Evolutionary conservation across 1,139 yeast genomes (phyloP), one percentile per base, ranked within the genome.

Genomic region (Candida albicans): DNA sequence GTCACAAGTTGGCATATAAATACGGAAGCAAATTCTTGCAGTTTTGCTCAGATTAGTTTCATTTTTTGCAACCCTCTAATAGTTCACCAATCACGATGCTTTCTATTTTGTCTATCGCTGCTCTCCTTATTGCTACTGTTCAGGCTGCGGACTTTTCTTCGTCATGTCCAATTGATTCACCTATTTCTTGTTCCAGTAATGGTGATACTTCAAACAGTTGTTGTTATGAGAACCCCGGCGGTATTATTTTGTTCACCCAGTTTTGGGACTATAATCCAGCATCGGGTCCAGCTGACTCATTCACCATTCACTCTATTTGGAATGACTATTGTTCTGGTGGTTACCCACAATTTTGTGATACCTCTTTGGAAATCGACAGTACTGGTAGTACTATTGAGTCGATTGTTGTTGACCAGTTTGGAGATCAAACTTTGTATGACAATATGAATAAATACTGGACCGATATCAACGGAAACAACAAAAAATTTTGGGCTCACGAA

Each of bases 241-340:
- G 98, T 1, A 75, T 90, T 12, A 70, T 91, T 34, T 65, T 91
- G 39, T 87, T 84, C 56, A 88, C 98, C 0, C 98, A 93, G 61
- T 90, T 91, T 65, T 93, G 98, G 98, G 96, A 90, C 62, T 88
- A 87, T 58, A 69, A 71, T 48, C 97, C 97, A 0, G 83, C 95
- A 2, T 74, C 84, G 49, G 96, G 96, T 1, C 86, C 88, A 1
- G 84, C 87, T 1, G 84, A 89, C 52, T 70, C 81, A 48, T 93
- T 89, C 66, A 93, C 98, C 0, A 67, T 89, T 33, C 77, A 73
- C 49, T 77, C 77, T 1, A 62, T 73, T 41, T 73, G 78, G 78
- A 77, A 77, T 2, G 76, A 72, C 48, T 65, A 65, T 45, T 73
- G 78, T 52, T 15, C 35, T 14, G 75, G 70, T 49, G 77, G 77